Conservation (phyloP, 2,329 filamentous ascomycete species). For the Neonectria sp. region DNA sequence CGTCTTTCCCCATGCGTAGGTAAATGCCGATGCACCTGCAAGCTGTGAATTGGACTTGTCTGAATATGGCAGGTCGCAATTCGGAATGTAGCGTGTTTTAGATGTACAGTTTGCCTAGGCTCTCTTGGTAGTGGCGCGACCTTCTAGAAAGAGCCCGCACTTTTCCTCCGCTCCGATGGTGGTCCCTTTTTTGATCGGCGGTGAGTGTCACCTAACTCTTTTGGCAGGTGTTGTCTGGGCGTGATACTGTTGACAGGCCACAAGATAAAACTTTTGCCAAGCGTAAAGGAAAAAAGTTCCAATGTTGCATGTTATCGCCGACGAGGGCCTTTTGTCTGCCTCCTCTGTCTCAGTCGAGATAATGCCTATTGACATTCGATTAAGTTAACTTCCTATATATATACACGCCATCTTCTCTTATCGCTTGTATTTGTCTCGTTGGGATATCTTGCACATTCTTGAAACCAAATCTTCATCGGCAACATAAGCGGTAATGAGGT, state of each 20-base stretch:
- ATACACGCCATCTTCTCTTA: background rate
- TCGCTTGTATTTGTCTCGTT: background rate
- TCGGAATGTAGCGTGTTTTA: background rate
- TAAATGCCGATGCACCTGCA: background rate
- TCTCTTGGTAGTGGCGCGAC: background rate
- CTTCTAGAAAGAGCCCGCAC: conserved; percentile 7
- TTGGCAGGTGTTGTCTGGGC: conserved; percentile 13
- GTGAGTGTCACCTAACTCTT: conserved; percentile 23
- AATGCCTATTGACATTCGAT: background rate
- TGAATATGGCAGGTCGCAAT: background rate
- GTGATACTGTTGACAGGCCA: conserved; percentile 1
- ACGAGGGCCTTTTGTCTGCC: background rate
- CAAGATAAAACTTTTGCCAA: background rate
- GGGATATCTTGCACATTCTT: background rate
- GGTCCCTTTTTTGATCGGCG: background rate
- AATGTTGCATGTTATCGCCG: background rate
- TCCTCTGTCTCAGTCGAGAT: background rate
- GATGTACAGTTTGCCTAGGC: background rate
- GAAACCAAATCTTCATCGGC: background rate
- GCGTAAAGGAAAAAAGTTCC: background rate
- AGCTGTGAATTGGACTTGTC: background rate
- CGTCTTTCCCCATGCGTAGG: background rate
- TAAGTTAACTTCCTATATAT: background rate
- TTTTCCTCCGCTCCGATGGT: background rate
- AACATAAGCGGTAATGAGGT: conserved; percentile 25